phyloP scores from a whole-genome alignment of 331 rosid species.

The Cydonia oblonga region DNA sequence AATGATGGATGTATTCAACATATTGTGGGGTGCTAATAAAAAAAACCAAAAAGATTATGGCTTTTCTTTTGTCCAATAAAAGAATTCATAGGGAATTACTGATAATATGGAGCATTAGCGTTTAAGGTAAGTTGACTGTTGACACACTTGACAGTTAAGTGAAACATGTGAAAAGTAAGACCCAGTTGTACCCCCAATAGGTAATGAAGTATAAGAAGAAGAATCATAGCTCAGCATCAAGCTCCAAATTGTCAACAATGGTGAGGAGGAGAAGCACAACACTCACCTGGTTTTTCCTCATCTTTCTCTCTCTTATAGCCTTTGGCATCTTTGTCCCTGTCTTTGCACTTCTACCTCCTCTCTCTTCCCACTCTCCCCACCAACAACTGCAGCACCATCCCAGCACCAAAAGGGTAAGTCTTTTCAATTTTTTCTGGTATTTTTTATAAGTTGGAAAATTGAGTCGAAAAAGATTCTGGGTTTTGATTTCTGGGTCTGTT shows the following conservation, averaged over 20 bases:
- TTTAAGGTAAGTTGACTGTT: not conserved
- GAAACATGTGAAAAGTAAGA: not conserved
- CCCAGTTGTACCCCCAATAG: not conserved
- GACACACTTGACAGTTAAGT: not conserved
- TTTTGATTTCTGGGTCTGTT: constrained; percentile 4
- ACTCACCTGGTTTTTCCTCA: constrained; percentile 22
- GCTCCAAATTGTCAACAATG: constrained; percentile 32
- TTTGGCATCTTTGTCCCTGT: constrained; percentile 30
- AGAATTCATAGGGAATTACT: no score
- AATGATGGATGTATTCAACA: no score
- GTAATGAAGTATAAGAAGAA: not conserved
- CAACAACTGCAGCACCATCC: constrained; percentile 13
- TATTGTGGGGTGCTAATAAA: no score
- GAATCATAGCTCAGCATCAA: not conserved
- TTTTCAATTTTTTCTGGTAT: not conserved
- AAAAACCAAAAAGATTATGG: no score
- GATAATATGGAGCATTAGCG: not conserved
- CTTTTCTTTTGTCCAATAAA: no score
- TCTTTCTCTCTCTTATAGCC: constrained; percentile 23
- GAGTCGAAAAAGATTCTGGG: not conserved
- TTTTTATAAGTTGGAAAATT: not conserved
- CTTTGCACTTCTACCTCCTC: constrained; percentile 58
- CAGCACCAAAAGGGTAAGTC: constrained; percentile 24
- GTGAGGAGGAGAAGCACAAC: constrained; percentile 19
- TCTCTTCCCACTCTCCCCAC: constrained; percentile 18